Base-by-base conservation (phyloP, 2,329 filamentous ascomycete species). In the Claviceps sp. region DNA sequence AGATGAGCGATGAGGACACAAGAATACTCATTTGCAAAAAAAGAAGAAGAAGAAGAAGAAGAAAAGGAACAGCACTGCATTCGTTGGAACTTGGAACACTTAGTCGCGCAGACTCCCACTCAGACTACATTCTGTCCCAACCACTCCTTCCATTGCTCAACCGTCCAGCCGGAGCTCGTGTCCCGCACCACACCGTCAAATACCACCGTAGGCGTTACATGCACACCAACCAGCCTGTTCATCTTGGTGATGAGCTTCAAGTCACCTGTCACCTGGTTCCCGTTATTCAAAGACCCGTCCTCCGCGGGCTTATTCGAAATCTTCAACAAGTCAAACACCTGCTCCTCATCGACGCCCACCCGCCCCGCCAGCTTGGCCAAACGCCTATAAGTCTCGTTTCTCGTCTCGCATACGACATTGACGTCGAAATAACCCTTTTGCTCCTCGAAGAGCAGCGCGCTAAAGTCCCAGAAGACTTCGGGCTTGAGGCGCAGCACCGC, bases 121-220 rank as follows among this genome's bases (percentile, higher is more conserved):
- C 45, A 54, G 24, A 68, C 70, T 17, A 77, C 65, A 54, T 73
- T 78, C 67, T 78, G 75, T 37, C 75, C 73, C 64, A 95, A 67
- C 85, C 85, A 96, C 68, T 89, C 83, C 63, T 84, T 76, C 90
- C 90, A 97, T 70, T 95, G 85, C 54, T 86, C 81, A 59, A 74
- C 74, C 0, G 78, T 84, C 80, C 89, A 96, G 24, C 82, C 78
- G 53, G 85, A 91, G 56, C 82, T 85, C 58, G 95, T 86, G 49
- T 85, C 81, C 62, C 87, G 86, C 48, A 94, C 83, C 24, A 94
- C 79, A 0, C 90, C 89, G 68, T 97, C 82, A 66, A 94, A 90
- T 48, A 95, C 75, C 19, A 91, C 89, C 0, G 90, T 96, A 1
- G 91, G 91, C 43, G 88, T 91, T 42, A 96, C 88, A 71, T 97